Conservation (phyloP, 2,329 filamentous ascomycete genomes). For the Aspergillus puulaauensis region DNA sequence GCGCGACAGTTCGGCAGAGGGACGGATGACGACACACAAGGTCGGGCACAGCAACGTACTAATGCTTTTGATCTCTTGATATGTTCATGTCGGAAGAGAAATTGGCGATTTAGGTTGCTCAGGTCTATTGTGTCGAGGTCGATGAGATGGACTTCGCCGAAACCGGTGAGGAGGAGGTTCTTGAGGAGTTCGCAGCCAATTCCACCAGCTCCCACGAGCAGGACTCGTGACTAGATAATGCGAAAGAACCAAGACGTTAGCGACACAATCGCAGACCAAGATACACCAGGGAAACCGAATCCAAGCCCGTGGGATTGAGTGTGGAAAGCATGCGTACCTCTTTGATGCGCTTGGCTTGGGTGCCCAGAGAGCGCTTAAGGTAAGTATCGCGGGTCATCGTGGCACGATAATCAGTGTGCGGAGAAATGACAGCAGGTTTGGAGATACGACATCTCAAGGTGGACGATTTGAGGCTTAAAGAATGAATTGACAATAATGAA, state of each 20-base stretch:
- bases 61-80: slow-evolving; percentile 97
- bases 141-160: slow-evolving; percentile 89
- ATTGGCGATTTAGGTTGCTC: slow-evolving; percentile 96
- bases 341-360: slow-evolving; percentile 39
- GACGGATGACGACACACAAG: slow-evolving; percentile 3
- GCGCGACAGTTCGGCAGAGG: neutral
- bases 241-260: slow-evolving; percentile 12
- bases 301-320: neutral
- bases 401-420: slow-evolving; percentile 11
- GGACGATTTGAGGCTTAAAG: neutral
- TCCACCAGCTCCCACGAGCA: slow-evolving; percentile 94
- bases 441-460: slow-evolving; percentile 15
- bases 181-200: slow-evolving; percentile 98
- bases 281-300: neutral
- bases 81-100: slow-evolving; percentile 92
- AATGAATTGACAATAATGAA: neutral
- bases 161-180: slow-evolving; percentile 88
- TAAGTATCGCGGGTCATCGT: slow-evolving; percentile 43
- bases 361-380: slow-evolving; percentile 45
- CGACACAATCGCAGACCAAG: neutral
- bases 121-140: slow-evolving; percentile 98
- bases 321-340: slow-evolving; percentile 31
- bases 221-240: slow-evolving; percentile 68
- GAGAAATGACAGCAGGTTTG: neutral
- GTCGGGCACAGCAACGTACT: slow-evolving; percentile 52